phyloP scores from a whole-genome alignment of 2,329 filamentous ascomycete genomes.

The Exophiala lecanii-corni region DNA sequence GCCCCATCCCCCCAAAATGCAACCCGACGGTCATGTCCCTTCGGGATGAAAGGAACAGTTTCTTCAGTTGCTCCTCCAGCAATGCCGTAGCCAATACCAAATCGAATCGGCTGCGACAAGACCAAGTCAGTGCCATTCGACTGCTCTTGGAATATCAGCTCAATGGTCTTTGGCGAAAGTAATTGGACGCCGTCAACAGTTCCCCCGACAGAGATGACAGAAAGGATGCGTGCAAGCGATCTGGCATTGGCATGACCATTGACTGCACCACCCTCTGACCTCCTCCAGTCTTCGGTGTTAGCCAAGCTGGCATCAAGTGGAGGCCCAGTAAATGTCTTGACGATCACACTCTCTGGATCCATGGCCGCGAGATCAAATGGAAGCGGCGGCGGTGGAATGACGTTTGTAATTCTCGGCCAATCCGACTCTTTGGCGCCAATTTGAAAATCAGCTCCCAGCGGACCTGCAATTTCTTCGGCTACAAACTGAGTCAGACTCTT shows the following conservation, averaged over 20 bases:
- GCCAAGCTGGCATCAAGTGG: constrained; percentile 9
- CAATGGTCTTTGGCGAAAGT: constrained; percentile 27
- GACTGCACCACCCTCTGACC: constrained; percentile 36
- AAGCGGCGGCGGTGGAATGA: constrained; percentile 25
- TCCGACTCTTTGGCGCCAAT: constrained; percentile 17
- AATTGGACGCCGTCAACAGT: constrained; percentile 11
- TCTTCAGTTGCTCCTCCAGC: constrained; percentile 15
- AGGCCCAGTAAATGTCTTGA: constrained; percentile 12
- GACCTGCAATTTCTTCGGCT: constrained; percentile 18
- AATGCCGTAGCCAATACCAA: constrained; percentile 13
- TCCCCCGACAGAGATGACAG: constrained; percentile 14
- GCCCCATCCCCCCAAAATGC: constrained; percentile 27
- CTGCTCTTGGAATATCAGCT: constrained; percentile 44
- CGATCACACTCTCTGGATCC: constrained; percentile 5
- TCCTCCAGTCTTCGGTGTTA: constrained; percentile 6
- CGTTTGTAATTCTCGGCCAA: constrained; percentile 20
- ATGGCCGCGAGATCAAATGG: constrained; percentile 17
- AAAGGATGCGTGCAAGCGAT: constrained; percentile 31
- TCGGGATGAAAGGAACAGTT: constrained; percentile 10
- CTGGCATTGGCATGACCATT: constrained; percentile 46
- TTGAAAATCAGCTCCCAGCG: constrained; percentile 23
- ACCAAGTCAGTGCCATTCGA: constrained; percentile 38
- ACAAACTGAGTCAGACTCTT: constrained; percentile 20
- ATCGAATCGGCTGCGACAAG: constrained; percentile 28
- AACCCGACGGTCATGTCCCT: constrained; percentile 20